Evolutionary conservation across 192 early-diverging fungal genomes (phyloP), one percentile per base, ranked within the genome.

Genomic region (Coemansia sp.): DNA sequence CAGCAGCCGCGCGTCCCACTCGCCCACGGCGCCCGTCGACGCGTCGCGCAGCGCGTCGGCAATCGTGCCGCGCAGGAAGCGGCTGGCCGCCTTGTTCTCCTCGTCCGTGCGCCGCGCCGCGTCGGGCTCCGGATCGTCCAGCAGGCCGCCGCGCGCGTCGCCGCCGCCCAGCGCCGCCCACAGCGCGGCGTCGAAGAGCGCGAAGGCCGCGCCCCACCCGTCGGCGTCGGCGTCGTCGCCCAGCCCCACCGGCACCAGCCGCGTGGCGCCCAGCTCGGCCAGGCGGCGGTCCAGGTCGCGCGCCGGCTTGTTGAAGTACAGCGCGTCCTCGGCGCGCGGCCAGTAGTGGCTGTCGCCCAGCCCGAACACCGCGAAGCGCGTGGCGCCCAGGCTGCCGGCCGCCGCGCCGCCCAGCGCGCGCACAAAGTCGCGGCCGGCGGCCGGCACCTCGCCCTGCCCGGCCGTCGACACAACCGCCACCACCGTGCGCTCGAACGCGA

Each of bases 331-430:
- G 32, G 81, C 86, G 30, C 88, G 83, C 34, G 94, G 94, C 94
- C 94, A 97, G 87, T 97, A 97, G 68, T 94, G 90, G 40, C 86
- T 81, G 69, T 98, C 95, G 64, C 95, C 93, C 51, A 98, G 63
- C 31, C 86, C 93, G 80, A 96, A 92, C 40, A 98, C 86, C 3
- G 86, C 80, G 70, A 81, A 91, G 46, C 82, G 68, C 30, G 88
- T 85, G 36, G 84, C 85, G 41, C 65, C 77, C 35, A 94, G 68
- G 22, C 82, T 80, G 15, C 85, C 73, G 2, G 73, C 60, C 37
- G 80, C 78, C 23, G 42, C 5, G 5, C 5, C 42, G 5, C 23
- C 23, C 49, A 97, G 76, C 8, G 73, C 77, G 79, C 90, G 88
- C 85, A 88, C 90, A 56, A 91, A 91, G 71, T 98, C 93, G 59